A percentile compares a stretch with the other conserved stretches of the same genome.
These are phyloP conservation scores for Fusarium lyarnte DNA, from an alignment of 2,329 filamentous ascomycete species.

Conservation along the genomic window DNA sequence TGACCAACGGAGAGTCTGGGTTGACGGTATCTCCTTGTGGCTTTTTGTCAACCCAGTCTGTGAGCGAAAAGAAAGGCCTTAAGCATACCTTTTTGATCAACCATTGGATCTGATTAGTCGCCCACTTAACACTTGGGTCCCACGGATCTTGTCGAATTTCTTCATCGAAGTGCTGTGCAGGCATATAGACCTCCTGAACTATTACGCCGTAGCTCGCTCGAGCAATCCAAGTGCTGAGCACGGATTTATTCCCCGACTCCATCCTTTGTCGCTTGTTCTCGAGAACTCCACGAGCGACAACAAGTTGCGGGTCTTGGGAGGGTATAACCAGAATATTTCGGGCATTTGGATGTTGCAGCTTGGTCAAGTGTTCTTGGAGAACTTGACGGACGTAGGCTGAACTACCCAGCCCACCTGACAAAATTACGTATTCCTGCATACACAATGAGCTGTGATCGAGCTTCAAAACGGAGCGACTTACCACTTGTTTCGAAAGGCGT, in stretches of 20 bases:
- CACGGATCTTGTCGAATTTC: constrained; percentile 28
- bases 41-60: background rate
- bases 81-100: constrained; percentile 31
- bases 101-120: constrained; percentile 39
- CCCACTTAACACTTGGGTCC: constrained; percentile 29
- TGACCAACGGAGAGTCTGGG: constrained; percentile 47
- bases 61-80: background rate
- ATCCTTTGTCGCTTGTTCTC: constrained; percentile 28
- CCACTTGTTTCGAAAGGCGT: constrained; percentile 48
- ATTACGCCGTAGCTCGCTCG: constrained; percentile 38
- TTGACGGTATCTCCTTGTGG: constrained; percentile 52
- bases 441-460: background rate
- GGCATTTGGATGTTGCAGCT: constrained; percentile 46
- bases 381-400: constrained; percentile 57
- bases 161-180: constrained; percentile 29
- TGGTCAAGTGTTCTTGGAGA: constrained; percentile 51
- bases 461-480: constrained; percentile 26
- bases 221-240: constrained; percentile 31
- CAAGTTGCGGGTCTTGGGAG: constrained; percentile 27
- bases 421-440: constrained; percentile 52
- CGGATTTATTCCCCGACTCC: constrained; percentile 19
- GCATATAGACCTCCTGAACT: constrained; percentile 32
- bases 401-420: constrained; percentile 58
- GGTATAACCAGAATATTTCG: constrained; percentile 20
- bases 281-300: constrained; percentile 26